Percentiles rank a stretch among this genome's conserved stretches.
phyloP scores from a whole-genome alignment of 805 yeast species.

The Starmerella cellae region DNA sequence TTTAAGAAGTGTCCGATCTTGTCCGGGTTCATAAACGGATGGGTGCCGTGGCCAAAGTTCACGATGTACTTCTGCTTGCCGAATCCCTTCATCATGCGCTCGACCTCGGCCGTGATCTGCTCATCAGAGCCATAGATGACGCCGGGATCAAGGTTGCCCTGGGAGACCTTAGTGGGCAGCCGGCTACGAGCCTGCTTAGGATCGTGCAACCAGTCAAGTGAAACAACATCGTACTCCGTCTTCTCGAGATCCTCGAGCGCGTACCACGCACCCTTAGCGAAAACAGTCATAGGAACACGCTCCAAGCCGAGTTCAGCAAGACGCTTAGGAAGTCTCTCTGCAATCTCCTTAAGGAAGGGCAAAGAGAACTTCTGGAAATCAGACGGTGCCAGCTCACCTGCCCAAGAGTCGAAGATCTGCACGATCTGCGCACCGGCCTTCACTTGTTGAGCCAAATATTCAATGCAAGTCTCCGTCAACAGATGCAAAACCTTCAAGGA shows the following conservation, averaged over 20 bases:
- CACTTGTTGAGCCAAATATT: constrained; percentile 86
- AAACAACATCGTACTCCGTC: constrained; percentile 73
- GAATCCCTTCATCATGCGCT: constrained; percentile 77
- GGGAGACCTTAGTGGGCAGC: constrained; percentile 47
- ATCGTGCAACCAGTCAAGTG: constrained; percentile 81
- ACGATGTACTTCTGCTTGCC: constrained; percentile 85
- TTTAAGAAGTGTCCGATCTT: constrained; percentile 70
- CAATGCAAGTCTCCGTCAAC: constrained; percentile 77
- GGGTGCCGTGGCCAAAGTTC: constrained; percentile 97
- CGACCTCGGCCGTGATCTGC: constrained; percentile 64
- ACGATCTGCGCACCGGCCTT: constrained; percentile 97
- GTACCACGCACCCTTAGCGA: constrained; percentile 96
- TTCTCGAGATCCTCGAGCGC: constrained; percentile 65
- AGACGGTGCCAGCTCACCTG: constrained; percentile 83
- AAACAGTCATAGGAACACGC: constrained; percentile 71
- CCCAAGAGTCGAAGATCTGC: constrained; percentile 96
- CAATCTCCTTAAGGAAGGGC: constrained; percentile 73
- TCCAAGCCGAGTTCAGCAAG: constrained; percentile 64
- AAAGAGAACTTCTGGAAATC: constrained; percentile 82
- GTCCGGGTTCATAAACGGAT: constrained; percentile 93
- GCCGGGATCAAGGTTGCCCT: constrained; percentile 95
- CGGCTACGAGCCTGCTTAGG: constrained; percentile 69
- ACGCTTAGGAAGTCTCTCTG: constrained; percentile 51
- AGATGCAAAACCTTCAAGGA: constrained; percentile 59
- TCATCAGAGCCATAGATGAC: constrained; percentile 82